These are phyloP conservation scores for Boletus sp. DNA, from an alignment of 1,284 basidiomycete genomes.

Conservation along the genomic window DNA sequence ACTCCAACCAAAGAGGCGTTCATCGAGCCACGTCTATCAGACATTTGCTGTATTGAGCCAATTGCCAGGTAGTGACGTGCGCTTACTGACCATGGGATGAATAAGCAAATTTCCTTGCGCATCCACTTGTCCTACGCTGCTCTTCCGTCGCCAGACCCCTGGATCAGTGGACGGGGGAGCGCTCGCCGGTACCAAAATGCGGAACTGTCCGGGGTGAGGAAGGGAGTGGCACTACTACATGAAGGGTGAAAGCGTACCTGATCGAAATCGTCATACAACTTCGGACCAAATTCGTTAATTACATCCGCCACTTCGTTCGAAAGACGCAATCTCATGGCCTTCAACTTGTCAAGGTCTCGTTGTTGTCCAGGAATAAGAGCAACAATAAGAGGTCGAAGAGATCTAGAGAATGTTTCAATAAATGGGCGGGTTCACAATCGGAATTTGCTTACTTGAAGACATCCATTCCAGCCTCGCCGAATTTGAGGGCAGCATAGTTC, in stretches of 20 bases:
- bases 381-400: constrained; percentile 88
- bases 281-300: constrained; percentile 90
- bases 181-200: constrained; percentile 80
- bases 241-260: constrained; percentile 47
- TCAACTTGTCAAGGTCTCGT: constrained; percentile 77
- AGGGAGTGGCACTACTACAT: not conserved
- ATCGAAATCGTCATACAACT: constrained; percentile 87
- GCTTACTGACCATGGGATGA: constrained; percentile 67
- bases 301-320: constrained; percentile 86
- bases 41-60: not conserved
- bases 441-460: constrained; percentile 80
- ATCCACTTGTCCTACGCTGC: constrained; percentile 71
- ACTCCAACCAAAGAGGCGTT: constrained; percentile 92
- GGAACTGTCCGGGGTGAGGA: constrained; percentile 48
- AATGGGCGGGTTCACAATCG: constrained; percentile 31
- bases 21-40: constrained; percentile 82
- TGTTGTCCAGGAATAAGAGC: constrained; percentile 92
- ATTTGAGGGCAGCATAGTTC: constrained; percentile 95
- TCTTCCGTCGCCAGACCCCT: constrained; percentile 74
- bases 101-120: constrained; percentile 75
- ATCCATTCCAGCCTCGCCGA: constrained; percentile 98
- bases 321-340: constrained; percentile 76
- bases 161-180: constrained; percentile 73
- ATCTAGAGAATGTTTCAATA: constrained; percentile 55
- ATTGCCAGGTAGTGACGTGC: not conserved